Conservation (phyloP, 177 flowering plant species). For the Vitis hybrid region DNA sequence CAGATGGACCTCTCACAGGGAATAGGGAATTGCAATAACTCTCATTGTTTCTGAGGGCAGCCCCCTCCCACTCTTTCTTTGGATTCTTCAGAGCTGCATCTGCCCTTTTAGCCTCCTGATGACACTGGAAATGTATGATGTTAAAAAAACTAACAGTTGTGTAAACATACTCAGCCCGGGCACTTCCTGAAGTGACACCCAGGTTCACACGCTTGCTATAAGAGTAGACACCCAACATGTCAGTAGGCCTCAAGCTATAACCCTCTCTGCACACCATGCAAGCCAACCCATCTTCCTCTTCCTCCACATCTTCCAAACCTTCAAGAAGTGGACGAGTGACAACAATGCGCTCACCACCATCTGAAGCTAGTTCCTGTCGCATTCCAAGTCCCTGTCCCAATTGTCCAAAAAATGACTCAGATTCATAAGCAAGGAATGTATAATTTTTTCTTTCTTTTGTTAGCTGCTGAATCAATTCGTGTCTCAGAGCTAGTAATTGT, state of each 20-base stretch:
- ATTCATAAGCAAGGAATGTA: neutral
- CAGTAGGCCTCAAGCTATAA: conserved; percentile 86
- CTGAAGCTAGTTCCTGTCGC: conserved; percentile 77
- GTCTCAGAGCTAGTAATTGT: neutral
- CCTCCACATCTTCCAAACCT: conserved; percentile 93
- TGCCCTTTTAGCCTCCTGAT: conserved; percentile 96
- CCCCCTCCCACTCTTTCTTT: conserved; percentile 99
- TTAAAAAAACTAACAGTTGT: conserved; percentile 98
- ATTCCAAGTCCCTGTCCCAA: conserved; percentile 76
- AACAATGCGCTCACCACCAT: conserved; percentile 93
- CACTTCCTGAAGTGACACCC: conserved; percentile 72
- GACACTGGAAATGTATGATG: conserved; percentile 97
- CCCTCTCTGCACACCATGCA: conserved; percentile 99
- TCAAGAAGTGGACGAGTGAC: conserved; percentile 78
- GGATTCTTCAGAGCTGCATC: conserved; percentile 94
- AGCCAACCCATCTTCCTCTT: conserved; percentile 94
- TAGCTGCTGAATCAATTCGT: neutral
- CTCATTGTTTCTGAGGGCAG: conserved; percentile 90
- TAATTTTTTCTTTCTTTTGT: neutral
- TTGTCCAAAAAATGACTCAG: conserved; percentile 3
- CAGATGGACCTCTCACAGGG: conserved; percentile 90
- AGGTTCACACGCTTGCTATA: conserved; percentile 97
- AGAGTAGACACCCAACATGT: conserved; percentile 87
- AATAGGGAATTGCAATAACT: conserved; percentile 95
- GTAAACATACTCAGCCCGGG: conserved; percentile 94